Evolutionary conservation across 768 basidiomycete species (phyloP), one percentile per base, ranked within the genome.

Genomic region (Lactifluus rugatus): DNA sequence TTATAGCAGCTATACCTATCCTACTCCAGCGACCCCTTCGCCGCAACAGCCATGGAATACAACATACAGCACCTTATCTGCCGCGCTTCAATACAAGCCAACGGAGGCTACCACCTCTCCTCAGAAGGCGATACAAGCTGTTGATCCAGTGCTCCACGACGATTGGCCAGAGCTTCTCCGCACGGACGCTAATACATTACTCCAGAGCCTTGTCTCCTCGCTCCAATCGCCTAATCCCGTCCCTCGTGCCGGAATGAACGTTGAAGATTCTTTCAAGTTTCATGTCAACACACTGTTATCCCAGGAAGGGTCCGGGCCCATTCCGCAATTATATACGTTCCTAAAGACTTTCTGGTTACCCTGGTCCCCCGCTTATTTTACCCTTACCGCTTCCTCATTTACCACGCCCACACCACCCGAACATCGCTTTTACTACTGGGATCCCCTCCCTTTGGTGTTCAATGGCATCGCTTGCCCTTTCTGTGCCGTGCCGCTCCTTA

Each of bases 301-400:
- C 0, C 68, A 71, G 52, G 71, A 74, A 36, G 66, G 66, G n/a
- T 77, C 80, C 51, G 58, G 52, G 14, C 69, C 79, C 14, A 84
- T 86, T 36, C 87, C 88, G 0, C 79, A 82, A 0, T 72, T 89
- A 0, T 91, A 90, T 67, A 85, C 84, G 7, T 79, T 87, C 59
- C 74, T 90, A 42, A 88, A 87, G 68, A 89, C 89, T 0, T 90
- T 91, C 63, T 90, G 89, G 89, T 75, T 91, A 14, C 88, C 88
- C 0, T 82, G 82, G 0, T 88, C 87, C 0, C 87, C 89, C 0
- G 76, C 82, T 0, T 90, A 88, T 66, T 87, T 89, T 63, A 81
- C 83, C 0, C 75, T 89, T 39, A 89, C 87, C 10, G 85, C 85
- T 25, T 87, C 86, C 1, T 78, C 85, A 0, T 81, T 82, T 10